These are phyloP conservation scores for Rhodosporidiobolus odoratus DNA, from an alignment of 768 basidiomycete species.

Conservation along the genomic window DNA sequence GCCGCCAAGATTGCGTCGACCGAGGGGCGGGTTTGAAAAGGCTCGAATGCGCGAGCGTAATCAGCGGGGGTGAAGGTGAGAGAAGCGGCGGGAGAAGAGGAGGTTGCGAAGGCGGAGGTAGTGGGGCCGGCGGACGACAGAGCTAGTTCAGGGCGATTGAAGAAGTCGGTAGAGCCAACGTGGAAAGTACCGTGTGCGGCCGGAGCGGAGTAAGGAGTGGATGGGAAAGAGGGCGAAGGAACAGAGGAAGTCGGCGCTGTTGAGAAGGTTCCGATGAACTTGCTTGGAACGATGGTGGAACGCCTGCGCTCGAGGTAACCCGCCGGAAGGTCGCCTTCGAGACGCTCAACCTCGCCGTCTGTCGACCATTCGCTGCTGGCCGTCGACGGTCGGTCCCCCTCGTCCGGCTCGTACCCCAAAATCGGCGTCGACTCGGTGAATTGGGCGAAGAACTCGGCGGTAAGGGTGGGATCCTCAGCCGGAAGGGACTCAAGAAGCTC, in stretches of 20 bases:
- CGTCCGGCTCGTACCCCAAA: not conserved
- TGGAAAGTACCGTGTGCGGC: constrained; percentile 2
- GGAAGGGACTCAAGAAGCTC: constrained; percentile 14
- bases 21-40: constrained; percentile 5
- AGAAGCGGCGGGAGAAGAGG: not conserved
- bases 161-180: constrained; percentile 23
- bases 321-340: constrained; percentile 1
- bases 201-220: not conserved
- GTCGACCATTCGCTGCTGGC: constrained; percentile 23
- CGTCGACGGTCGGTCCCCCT: constrained; percentile 5
- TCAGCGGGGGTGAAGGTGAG: constrained; percentile 20
- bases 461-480: constrained; percentile 6
- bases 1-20: constrained; percentile 20
- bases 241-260: not conserved
- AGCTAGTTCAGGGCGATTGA: not conserved
- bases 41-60: constrained; percentile 12
- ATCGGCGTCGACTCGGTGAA: not conserved
- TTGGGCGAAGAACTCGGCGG: constrained; percentile 11
- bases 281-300: constrained; percentile 25
- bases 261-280: not conserved
- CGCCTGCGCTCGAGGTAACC: constrained; percentile 9
- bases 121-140: not conserved
- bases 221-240: not conserved
- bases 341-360: constrained; percentile 21
- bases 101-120: not conserved